A percentile compares a stretch with the other conserved stretches of the same genome.
Evolutionary conservation across 2,329 filamentous ascomycete species (phyloP).

Genomic region (Fusarium chaquense): DNA sequence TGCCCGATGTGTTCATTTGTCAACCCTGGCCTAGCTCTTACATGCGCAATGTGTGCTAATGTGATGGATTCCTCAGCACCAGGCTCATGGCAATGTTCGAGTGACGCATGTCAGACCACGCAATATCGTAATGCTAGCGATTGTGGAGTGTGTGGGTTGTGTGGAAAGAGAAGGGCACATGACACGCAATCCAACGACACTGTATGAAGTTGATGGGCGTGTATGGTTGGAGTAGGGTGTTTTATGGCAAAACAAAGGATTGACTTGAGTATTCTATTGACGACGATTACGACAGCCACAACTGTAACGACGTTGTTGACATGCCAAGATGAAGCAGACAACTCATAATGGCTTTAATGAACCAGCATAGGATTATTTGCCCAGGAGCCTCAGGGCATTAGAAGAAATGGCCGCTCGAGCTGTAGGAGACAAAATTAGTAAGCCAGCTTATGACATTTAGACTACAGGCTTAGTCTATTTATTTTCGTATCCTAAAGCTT

Average conservation of each 20-base stretch:
- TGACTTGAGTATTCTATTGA: not conserved
- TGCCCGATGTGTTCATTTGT: slow-evolving; percentile 77
- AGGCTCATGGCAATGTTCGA: slow-evolving; percentile 73
- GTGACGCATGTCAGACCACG: slow-evolving; percentile 65
- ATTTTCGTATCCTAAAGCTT: too few relatives aligned
- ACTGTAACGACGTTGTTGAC: not conserved
- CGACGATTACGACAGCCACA: not conserved
- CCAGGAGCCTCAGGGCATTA: too few relatives aligned
- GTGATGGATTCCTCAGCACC: slow-evolving; percentile 70
- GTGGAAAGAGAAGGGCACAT: slow-evolving; percentile 61
- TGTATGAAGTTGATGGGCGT: slow-evolving; percentile 6
- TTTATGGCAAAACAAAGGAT: not conserved
- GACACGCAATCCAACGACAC: not conserved
- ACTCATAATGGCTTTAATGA: not conserved
- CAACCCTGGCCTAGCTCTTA: slow-evolving; percentile 67
- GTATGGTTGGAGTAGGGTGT: not conserved
- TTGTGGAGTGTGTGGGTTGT: slow-evolving; percentile 76
- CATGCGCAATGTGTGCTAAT: slow-evolving; percentile 77
- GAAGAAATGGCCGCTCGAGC: too few relatives aligned
- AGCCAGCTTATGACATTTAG: too few relatives aligned
- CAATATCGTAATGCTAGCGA: slow-evolving; percentile 77
- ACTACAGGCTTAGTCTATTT: too few relatives aligned
- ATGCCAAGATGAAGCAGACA: not conserved
- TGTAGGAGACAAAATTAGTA: too few relatives aligned
- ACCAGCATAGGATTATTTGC: not conserved